Percentiles rank a stretch among this genome's conserved stretches.
Conservation (phyloP, 2,329 filamentous ascomycete genomes). For the Clarireedia hainanense region DNA sequence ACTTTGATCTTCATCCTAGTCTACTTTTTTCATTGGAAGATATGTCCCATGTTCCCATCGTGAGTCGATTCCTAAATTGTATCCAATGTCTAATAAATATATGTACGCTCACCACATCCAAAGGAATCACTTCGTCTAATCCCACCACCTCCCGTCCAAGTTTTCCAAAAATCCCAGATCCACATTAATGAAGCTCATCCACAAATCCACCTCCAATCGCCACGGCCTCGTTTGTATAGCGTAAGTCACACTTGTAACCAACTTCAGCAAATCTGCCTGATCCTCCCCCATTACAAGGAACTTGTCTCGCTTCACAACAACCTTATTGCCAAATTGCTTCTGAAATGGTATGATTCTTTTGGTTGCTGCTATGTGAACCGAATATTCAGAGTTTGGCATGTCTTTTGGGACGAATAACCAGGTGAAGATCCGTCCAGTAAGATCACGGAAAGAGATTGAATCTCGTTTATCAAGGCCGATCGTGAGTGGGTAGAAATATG, state of each 20-base stretch:
- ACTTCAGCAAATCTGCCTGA: conserved; percentile 33
- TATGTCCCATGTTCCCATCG: no score
- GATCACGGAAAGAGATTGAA: conserved; percentile 34
- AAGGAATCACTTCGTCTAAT: not conserved
- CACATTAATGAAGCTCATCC: conserved; percentile 43
- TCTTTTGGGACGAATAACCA: conserved; percentile 43
- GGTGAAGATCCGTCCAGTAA: conserved; percentile 36
- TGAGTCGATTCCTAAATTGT: no score
- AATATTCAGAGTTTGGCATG: conserved; percentile 36
- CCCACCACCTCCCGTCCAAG: conserved; percentile 28
- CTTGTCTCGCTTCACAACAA: conserved; percentile 35
- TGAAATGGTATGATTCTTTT: conserved; percentile 7
- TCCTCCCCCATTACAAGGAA: conserved; percentile 39
- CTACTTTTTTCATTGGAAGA: no score
- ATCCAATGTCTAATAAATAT: no score
- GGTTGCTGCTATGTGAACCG: conserved; percentile 34
- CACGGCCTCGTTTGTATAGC: conserved; percentile 41
- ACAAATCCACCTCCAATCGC: conserved; percentile 42
- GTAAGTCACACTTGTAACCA: conserved; percentile 35
- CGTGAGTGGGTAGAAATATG: conserved; percentile 43
- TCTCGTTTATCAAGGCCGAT: conserved; percentile 32
- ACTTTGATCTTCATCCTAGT: no score
- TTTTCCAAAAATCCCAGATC: conserved; percentile 36
- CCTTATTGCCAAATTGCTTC: conserved; percentile 32
- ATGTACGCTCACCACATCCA: no score